Evolutionary conservation across 345 rosid genomes (phyloP).

Genomic region (Lenwebbia sp.): DNA sequence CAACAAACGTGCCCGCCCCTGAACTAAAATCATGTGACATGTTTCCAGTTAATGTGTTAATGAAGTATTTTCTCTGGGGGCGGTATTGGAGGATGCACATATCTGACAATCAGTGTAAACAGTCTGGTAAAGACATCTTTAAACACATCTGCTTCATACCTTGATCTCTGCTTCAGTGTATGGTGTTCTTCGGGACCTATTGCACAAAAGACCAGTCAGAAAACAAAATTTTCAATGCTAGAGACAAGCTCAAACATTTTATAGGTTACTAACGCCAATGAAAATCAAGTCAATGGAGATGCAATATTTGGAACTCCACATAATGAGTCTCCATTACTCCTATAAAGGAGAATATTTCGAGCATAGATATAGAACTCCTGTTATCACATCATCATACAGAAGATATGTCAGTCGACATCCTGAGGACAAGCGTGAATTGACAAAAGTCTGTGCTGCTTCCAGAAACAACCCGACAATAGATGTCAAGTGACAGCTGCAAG

Average conservation of each 20-base stretch:
- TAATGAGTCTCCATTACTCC: neutral
- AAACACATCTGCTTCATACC: neutral
- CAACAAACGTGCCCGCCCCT: neutral
- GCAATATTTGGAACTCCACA: neutral
- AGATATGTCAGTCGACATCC: neutral
- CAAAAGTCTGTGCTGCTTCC: neutral
- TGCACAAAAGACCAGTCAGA: neutral
- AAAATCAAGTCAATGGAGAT: neutral
- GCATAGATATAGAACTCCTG: neutral
- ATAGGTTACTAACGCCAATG: neutral
- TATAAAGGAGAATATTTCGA: neutral
- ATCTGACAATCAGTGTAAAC: neutral
- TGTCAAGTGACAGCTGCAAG: neutral
- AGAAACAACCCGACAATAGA: neutral
- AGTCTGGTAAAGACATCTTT: neutral
- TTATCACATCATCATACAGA: neutral
- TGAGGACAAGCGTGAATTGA: neutral
- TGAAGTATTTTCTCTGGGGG: neutral
- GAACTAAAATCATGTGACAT: neutral
- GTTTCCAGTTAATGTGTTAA: neutral
- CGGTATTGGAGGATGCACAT: neutral
- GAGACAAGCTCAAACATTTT: neutral
- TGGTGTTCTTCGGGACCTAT: conserved; percentile 3
- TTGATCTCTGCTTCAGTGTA: conserved; percentile 13
- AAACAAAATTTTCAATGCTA: neutral